Evolutionary conservation across 2,329 filamentous ascomycete genomes (phyloP), one percentile per base, ranked within the genome.

Genomic region (Claviceps africana): DNA sequence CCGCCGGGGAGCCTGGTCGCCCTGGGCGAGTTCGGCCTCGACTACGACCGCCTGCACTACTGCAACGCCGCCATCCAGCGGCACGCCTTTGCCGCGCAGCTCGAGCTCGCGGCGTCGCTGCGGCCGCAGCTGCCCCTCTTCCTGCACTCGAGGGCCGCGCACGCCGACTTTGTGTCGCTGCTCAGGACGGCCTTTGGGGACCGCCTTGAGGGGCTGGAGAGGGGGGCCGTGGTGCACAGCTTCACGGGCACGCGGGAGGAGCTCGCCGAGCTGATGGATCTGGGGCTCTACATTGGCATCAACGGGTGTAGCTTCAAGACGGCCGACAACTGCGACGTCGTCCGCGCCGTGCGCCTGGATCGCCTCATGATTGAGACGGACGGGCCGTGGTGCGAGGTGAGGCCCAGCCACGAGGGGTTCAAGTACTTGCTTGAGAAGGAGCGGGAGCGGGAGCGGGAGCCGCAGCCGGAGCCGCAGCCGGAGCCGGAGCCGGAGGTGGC

Each of bases 261-360:
- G 69, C 91, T 95, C 85, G 71, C 77, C 52, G 80, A 87, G 57
- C 71, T 97, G 52, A 82, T 94, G 60, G 81, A 81, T 2, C 67
- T 94, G 46, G 91, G 90, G 0, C 78, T 96, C 51, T 85, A 95
- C 67, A 83, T 98, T 55, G 91, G 93, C n/a, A 81, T 96, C 55
- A 98, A 98, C 64, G 93, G 93, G 4, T 98, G 93, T 68, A 94
- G 87, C 61, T 79, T 98, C 73, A 98, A 97, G 75, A 97, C 88
- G 6, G 83, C 78, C 11, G 88, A 95, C 64, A 98, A 97, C 61
- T 79, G 95, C 42, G 83, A 79, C 15, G 90, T 96, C 2, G 88
- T 96, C 11, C 81, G 77, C 56, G 79, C 84, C 55, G 81, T 97
- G 40, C 85, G 83, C 11, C 71, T 98, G 11, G 82, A 90, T 52